phyloP scores from a whole-genome alignment of 2,329 filamentous ascomycete species.

The Teratosphaeriaceae sp. region DNA sequence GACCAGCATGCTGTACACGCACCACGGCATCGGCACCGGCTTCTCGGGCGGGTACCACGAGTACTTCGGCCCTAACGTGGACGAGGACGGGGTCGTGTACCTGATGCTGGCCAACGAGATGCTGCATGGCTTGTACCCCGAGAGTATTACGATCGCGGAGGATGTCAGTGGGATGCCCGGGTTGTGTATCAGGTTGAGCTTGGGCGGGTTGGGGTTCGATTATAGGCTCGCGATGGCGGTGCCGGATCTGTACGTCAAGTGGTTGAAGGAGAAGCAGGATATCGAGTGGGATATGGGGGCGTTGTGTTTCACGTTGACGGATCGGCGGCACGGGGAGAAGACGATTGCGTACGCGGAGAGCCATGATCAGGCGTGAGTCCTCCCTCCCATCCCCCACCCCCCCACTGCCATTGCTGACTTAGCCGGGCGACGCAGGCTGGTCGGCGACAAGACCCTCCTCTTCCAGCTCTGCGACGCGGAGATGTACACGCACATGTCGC shows the following conservation, averaged over 20 bases:
- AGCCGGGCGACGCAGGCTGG: conserved; percentile 71
- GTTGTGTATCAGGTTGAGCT: conserved; percentile 75
- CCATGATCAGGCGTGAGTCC: conserved; percentile 88
- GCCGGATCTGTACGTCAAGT: conserved; percentile 99
- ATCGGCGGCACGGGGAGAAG: conserved; percentile 92
- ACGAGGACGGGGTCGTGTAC: conserved; percentile 91
- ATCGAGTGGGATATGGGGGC: conserved; percentile 84
- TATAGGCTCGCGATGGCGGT: conserved; percentile 97
- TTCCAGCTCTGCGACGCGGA: conserved; percentile 98
- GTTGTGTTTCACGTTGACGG: conserved; percentile 82
- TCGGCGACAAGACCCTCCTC: conserved; percentile 93
- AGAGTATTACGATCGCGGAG: conserved; percentile 86
- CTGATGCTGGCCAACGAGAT: conserved; percentile 96
- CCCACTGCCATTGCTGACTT: too few species aligned
- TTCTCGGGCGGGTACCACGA: conserved; percentile 98
- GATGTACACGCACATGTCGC: conserved; percentile 97
- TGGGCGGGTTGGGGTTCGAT: conserved; percentile 93
- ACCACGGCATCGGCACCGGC: conserved; percentile 96
- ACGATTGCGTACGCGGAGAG: conserved; percentile 97
- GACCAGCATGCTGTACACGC: conserved; percentile 93
- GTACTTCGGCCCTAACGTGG: conserved; percentile 84
- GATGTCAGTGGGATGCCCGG: conserved; percentile 98
- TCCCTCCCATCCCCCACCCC: too few species aligned
- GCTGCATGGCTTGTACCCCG: conserved; percentile 83
- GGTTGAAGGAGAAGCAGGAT: conserved; percentile 87